Evolutionary conservation across 1,139 yeast genomes (phyloP), one percentile per base, ranked within the genome.

Genomic region (Wickerhamiella infanticola): DNA sequence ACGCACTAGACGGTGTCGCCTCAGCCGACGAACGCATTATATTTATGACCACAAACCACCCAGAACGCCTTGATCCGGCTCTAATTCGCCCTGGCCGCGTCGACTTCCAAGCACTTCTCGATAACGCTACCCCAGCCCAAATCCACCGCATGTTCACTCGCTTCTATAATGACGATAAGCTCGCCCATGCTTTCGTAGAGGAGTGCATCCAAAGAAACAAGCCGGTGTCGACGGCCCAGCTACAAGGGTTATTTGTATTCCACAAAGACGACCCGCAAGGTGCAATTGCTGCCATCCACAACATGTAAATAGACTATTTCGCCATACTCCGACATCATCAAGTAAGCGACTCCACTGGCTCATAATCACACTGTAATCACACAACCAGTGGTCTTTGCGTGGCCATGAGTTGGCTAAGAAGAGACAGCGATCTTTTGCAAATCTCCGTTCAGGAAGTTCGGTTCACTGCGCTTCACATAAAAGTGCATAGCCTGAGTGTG

Each of bases 1-100:
- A 90, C 61, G 95, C 98, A 0, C 69, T 90, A 43, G 99, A 90
- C 61, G 99, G 98, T 44, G 98, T 90, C n/a, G 94, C 97, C 1
- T 83, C 95, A 41, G 95, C 97, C 1, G 98, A 90, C 58, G 98
- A 90, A 59, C 81, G 95, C 44, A 73, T 90, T 39, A 90, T 96
- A 0, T 90, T 90, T 63, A 90, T 90, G 98, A 90, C 99, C 13
- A 88, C 98, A 24, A 90, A 90, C 63, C 98, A 90, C 58, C 96
- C 96, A 0, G 97, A 90, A 54, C 76, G 76, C 51, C 69, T 90
- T 40, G 99, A 90, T 58, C 86, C 72, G 5, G 73, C 73, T 3
- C 65, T 82, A 47, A 66, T 82, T 52, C 73, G 99, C 53, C 99
- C 99, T 0, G 99, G 99, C 3, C 73, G 99, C 62, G 82, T 90